Evolutionary conservation across 164 flowering plant genomes (phyloP), one percentile per base, ranked within the genome.

Genomic region (Dillenia turbinata): DNA sequence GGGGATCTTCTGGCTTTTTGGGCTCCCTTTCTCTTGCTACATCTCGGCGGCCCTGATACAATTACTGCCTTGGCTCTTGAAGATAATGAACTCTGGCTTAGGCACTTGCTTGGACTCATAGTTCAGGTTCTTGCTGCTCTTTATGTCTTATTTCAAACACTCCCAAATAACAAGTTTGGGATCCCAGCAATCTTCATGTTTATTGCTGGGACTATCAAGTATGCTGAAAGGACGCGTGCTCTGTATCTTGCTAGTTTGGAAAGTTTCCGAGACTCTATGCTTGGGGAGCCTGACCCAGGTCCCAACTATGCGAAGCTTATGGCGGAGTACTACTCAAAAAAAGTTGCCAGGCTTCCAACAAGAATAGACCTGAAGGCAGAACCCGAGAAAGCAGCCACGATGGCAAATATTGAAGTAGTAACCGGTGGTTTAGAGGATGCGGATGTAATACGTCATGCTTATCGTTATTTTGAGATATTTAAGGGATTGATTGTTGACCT

Each of bases 21-120:
- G 88, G 78, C 88, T n/a, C 85, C 85, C 0, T 81, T 84, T 61
- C 83, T 84, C 10, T 54, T 84, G 47, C 48, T 84, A 3, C 88
- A 84, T 59, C 83, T 81, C n/a, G 88, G 88, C 13, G 88, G 88
- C n/a, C 85, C 88, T 1, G 88, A 84, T 68, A 79, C 82, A 49
- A 84, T 81, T 26, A 84, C 89, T 9, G 84, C 88, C 7, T 75
- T 78, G 43, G 70, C 88, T 33, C 78, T 79, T 0, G 88, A 81
- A 26, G 85, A 84, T 59, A 80, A 82, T 48, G 85, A 79, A 70
- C 77, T 84, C 15, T 84, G 85, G 84, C 65, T 65, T 1, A 47
- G 86, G 59, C 83, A 82, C 59, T 47, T 74, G 19, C 61, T 82
- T 15, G 77, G 77, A 1, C 70, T 84, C 9, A 0, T 67, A 0